Conservation (phyloP, 1,284 basidiomycete genomes). For the Agroathelia rolfsii region DNA sequence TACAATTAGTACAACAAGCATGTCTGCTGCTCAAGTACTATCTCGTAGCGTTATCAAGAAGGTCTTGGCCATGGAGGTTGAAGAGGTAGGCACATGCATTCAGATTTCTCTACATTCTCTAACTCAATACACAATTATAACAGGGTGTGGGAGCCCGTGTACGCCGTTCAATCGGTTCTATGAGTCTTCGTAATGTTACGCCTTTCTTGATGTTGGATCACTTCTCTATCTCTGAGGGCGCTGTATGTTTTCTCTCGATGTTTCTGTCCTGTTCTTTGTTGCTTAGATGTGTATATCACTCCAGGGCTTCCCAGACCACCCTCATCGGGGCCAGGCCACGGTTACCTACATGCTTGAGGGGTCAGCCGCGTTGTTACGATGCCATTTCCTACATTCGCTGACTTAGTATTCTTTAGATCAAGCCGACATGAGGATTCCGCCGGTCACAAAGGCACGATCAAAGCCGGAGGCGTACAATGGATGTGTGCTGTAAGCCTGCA, state of each 20-base stretch:
- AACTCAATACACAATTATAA: not conserved
- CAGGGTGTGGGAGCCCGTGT: conserved; percentile 83
- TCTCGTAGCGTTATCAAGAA: conserved; percentile 70
- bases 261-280: conserved; percentile 5
- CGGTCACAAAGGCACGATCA: conserved; percentile 77
- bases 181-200: conserved; percentile 67
- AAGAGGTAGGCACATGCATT: conserved; percentile 47
- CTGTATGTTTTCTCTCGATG: conserved; percentile 30
- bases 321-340: conserved; percentile 82
- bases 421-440: conserved; percentile 88
- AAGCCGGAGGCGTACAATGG: conserved; percentile 87
- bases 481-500: conserved; percentile 73
- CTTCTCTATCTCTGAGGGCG: conserved; percentile 55
- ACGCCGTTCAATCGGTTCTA: conserved; percentile 81
- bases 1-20: too few species aligned
- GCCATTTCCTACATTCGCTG: not conserved
- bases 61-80: conserved; percentile 70
- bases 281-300: conserved; percentile 10
- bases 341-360: conserved; percentile 88
- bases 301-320: conserved; percentile 77
- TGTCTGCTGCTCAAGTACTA: too few species aligned
- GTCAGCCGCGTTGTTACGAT: conserved; percentile 28
- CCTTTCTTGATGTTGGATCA: conserved; percentile 90
- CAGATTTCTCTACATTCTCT: not conserved
- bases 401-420: conserved; percentile 24